Percentiles rank a stretch among this genome's conserved stretches.
Conservation (phyloP, 768 basidiomycete genomes). For the Naganishia vishniacii region DNA sequence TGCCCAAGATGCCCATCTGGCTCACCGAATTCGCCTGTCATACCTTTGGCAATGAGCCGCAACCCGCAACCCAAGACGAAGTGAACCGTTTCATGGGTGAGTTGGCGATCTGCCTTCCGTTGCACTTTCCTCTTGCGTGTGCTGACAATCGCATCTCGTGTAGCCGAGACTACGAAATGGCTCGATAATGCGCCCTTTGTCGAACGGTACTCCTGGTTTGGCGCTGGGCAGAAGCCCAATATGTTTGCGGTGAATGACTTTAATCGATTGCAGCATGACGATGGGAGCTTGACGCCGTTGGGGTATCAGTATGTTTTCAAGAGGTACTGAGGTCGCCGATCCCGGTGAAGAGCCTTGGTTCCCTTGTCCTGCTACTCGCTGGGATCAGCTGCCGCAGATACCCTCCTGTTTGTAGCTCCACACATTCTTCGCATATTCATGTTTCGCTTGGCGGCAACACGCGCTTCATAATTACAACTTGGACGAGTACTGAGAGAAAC, state of each 20-base stretch:
- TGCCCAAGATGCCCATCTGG: slow-evolving; percentile 19
- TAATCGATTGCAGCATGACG: slow-evolving; percentile 25
- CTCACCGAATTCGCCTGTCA: slow-evolving; percentile 24
- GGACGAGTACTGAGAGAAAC: neutral
- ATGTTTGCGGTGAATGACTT: slow-evolving; percentile 16
- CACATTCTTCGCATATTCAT: too few relatives aligned
- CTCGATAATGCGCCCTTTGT: slow-evolving; percentile 15
- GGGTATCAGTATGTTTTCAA: slow-evolving; percentile 21
- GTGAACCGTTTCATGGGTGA: slow-evolving; percentile 27
- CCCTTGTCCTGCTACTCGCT: too few relatives aligned
- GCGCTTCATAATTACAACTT: slow-evolving; percentile 2
- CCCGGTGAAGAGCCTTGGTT: too few relatives aligned
- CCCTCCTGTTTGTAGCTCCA: neutral
- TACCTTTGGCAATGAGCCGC: slow-evolving; percentile 4
- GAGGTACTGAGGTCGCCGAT: neutral
- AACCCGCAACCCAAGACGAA: slow-evolving; percentile 9
- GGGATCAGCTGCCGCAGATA: too few relatives aligned
- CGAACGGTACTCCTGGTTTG: slow-evolving; percentile 28
- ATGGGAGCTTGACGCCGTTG: slow-evolving; percentile 16
- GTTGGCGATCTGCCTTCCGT: neutral
- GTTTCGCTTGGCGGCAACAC: too few relatives aligned
- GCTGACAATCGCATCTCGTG: neutral
- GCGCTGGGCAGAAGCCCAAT: slow-evolving; percentile 1
- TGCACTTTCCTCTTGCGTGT: neutral
- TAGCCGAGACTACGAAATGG: slow-evolving; percentile 20